Conservation (phyloP, 106 monocot genomes). For the Narthecium ossifragum region DNA sequence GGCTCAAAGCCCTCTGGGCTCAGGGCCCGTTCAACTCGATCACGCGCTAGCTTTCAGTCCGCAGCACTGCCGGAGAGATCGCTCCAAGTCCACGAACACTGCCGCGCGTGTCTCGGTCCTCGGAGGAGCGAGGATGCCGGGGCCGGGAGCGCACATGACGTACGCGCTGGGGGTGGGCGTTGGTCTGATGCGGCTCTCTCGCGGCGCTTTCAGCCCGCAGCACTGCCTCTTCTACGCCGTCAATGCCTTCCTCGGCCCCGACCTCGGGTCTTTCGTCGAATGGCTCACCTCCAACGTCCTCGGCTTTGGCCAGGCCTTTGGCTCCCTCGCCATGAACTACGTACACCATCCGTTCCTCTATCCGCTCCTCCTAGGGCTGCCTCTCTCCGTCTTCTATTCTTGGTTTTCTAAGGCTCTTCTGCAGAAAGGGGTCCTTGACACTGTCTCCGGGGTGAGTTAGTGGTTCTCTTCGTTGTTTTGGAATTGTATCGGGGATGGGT, state of each 20-base stretch:
- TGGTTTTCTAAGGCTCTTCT: slow-evolving; percentile 48
- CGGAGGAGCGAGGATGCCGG: slow-evolving; percentile 72
- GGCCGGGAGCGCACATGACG: slow-evolving; percentile 76
- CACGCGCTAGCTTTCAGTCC: no score
- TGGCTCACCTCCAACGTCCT: slow-evolving; percentile 42
- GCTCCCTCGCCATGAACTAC: slow-evolving; percentile 35
- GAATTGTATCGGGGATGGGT: neutral
- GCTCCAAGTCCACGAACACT: no score
- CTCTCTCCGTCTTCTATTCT: slow-evolving; percentile 54
- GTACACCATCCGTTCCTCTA: slow-evolving; percentile 83
- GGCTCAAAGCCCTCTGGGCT: no score
- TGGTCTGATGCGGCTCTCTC: slow-evolving; percentile 46
- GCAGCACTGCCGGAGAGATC: no score
- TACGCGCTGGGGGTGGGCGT: slow-evolving; percentile 58
- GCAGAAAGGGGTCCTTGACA: slow-evolving; percentile 38
- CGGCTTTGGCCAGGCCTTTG: slow-evolving; percentile 23
- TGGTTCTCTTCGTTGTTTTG: neutral
- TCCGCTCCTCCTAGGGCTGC: slow-evolving; percentile 59
- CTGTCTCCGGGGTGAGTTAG: slow-evolving; percentile 44
- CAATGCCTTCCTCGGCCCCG: slow-evolving; percentile 90
- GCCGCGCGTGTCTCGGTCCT: no score
- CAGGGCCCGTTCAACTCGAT: no score
- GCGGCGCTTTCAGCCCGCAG: slow-evolving; percentile 66
- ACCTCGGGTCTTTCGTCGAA: slow-evolving; percentile 77
- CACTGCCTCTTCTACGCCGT: slow-evolving; percentile 80